Evolutionary conservation across 768 basidiomycete species (phyloP), one percentile per base, ranked within the genome.

Genomic region (Suillus paluster): DNA sequence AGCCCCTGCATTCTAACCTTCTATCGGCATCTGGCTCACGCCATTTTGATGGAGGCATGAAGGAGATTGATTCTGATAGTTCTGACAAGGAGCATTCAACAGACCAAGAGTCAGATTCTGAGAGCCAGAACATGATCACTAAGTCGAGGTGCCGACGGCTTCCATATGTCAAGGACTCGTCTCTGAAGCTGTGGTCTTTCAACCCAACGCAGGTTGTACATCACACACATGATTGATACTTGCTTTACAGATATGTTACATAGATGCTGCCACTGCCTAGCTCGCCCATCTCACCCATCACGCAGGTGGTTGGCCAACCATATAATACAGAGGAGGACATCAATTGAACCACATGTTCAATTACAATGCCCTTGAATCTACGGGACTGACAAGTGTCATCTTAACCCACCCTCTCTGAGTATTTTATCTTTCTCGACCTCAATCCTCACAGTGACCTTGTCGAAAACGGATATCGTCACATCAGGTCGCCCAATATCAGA

Each of bases 371-470:
- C 65, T 70, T 6, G 84, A 83, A 76, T 92, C 85, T 23, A 92
- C 78, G 7, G 91, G 92, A 56, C 83, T 77, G 12, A 87, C 79
- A 33, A 95, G 80, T 6, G 83, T 85, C 92, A 94, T 94, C 77
- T 89, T 93, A 8, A 97, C 94, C 64, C 88, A 88, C 11, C 93
- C 94, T 63, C 95, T 80, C 70, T 96, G 94, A 19, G 95, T 97
- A 67, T 94, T 94, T 84, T 90, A 70, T 97, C 97, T 81, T 95
- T 97, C 75, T 97, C 95, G 7, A 99, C 93, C 62, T 89, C 86
- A 45, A 99, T 91, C 66, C 86, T 84, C n/a, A 99, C 96, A 34
- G 76, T 82, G 50, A 98, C 93, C 76, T 95, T 95, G 79, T 97
- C 95, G 71, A 99, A 98, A 25, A 98, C 94, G 0, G 93, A 84